Conservation (phyloP, 148 eudicot genomes). For the Pouteria glomerata region DNA sequence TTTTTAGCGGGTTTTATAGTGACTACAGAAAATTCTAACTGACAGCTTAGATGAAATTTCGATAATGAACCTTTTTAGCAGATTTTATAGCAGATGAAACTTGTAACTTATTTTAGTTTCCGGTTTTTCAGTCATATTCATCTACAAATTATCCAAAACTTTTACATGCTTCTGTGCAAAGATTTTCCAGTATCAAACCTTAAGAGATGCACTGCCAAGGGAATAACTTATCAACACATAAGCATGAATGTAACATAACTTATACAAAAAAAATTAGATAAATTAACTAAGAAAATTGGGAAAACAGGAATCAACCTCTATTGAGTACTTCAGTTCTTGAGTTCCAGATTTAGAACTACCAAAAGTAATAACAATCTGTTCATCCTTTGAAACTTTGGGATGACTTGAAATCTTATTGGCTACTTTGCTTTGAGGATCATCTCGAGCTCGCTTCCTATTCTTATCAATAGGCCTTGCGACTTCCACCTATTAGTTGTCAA, state of each 20-base stretch:
- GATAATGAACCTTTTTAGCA: too few relatives aligned
- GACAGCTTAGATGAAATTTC: too few relatives aligned
- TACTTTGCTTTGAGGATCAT: constrained; percentile 28
- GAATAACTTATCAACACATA: neutral
- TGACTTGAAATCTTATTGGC: constrained; percentile 25
- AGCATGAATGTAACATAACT: neutral
- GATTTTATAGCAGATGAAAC: too few relatives aligned
- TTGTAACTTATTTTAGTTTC: too few relatives aligned
- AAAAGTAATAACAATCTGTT: constrained; percentile 11
- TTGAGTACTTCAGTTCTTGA: constrained; percentile 12
- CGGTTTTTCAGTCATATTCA: too few relatives aligned
- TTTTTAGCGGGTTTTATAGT: too few relatives aligned
- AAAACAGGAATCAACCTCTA: constrained; percentile 14
- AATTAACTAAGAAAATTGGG: neutral
- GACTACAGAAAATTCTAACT: too few relatives aligned
- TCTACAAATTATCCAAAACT: neutral
- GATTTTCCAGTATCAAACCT: neutral
- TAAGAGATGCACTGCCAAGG: neutral
- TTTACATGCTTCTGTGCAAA: neutral
- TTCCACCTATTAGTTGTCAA: constrained; percentile 42
- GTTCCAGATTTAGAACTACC: constrained; percentile 21
- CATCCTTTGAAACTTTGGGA: constrained; percentile 25
- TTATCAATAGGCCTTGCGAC: constrained; percentile 67
- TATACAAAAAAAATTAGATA: neutral
- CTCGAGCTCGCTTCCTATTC: constrained; percentile 58